Conservation (phyloP, 495 filamentous ascomycete genomes). For the Parathielavia appendiculata region DNA sequence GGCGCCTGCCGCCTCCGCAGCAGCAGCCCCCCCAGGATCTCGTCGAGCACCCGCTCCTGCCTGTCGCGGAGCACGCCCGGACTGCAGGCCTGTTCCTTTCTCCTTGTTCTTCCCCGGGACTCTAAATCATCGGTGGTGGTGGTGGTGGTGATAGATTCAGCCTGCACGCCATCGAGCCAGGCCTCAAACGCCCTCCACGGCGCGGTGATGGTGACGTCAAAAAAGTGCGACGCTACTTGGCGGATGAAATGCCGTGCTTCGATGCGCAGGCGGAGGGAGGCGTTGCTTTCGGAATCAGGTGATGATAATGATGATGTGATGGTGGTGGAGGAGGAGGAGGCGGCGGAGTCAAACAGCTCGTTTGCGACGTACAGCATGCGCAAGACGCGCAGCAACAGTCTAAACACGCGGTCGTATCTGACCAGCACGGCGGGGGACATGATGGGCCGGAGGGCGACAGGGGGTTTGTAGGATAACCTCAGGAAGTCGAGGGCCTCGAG, state of each 20-base stretch:
- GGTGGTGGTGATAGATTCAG: constrained; percentile 29
- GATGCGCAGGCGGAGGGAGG: constrained; percentile 59
- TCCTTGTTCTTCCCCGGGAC: no score
- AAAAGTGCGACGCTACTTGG: constrained; percentile 65
- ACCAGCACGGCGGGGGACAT: constrained; percentile 61
- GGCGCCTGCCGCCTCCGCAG: constrained; percentile 64
- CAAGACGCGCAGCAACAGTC: constrained; percentile 65
- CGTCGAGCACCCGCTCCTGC: constrained; percentile 73
- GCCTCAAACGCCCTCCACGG: constrained; percentile 66
- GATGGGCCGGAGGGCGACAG: constrained; percentile 63
- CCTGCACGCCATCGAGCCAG: constrained; percentile 60
- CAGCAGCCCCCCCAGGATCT: constrained; percentile 69
- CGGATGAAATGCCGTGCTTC: constrained; percentile 75
- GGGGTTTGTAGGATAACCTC: constrained; percentile 76
- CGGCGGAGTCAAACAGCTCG: constrained; percentile 42
- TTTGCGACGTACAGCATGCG: constrained; percentile 77
- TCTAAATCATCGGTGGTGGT: no score
- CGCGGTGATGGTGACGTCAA: constrained; percentile 64
- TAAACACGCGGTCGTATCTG: constrained; percentile 82
- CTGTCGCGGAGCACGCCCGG: constrained; percentile 61
- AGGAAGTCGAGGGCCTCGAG: constrained; percentile 90
- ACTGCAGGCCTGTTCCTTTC: constrained; percentile 27
- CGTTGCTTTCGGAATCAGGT: constrained; percentile 27
- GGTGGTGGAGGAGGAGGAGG: neutral
- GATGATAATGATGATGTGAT: neutral